Evolutionary conservation across 2,329 filamentous ascomycete genomes (phyloP), one percentile per base, ranked within the genome.

Genomic region (Ophiocordyceps australis): DNA sequence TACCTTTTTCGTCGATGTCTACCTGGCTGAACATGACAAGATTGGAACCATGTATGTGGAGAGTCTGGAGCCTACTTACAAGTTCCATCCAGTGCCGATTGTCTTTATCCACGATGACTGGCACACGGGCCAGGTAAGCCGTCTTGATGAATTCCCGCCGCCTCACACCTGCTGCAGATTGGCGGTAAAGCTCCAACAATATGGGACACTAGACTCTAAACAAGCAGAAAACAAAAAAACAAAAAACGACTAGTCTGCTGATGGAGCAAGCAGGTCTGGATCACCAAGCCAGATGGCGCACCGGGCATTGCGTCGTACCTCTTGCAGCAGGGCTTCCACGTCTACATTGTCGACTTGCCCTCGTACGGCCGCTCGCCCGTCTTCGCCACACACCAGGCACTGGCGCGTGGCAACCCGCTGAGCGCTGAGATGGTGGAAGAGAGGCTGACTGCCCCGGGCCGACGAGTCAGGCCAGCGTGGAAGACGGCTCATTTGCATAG

Each of bases 221-320:
- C n/a, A n/a, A n/a, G n/a, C n/a, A n/a, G n/a, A n/a, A n/a, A n/a
- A n/a, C n/a, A n/a, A n/a, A n/a, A n/a, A n/a, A n/a, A n/a, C n/a
- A n/a, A n/a, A n/a, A n/a, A n/a, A n/a, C n/a, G n/a, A n/a, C n/a
- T n/a, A n/a, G n/a, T n/a, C 10, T 9, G 7, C 17, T 14, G 13
- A 13, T 7, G 5, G 17, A 12, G 10, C 4, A 3, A 9, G 13
- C 25, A 54, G 49, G 38, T 52, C 24, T 58, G 49, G 47, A 36
- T 55, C 10, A 52, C 52, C 20, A 65, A 59, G 12, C 59, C 62
- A 5, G 57, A 64, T 28, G 48, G 50, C 10, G 35, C 44, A 2
- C 43, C 45, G 2, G 58, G 58, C 7, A 64, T 59, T 59, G 52
- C 55, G 0, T 48, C 50, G 0, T 54, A 41, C 27, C 63, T 64